Percentiles rank a stretch among this genome's conserved stretches.
Conservation (phyloP, 192 early-diverging fungal genomes). For the Gaertneriomyces semiglobifer region DNA sequence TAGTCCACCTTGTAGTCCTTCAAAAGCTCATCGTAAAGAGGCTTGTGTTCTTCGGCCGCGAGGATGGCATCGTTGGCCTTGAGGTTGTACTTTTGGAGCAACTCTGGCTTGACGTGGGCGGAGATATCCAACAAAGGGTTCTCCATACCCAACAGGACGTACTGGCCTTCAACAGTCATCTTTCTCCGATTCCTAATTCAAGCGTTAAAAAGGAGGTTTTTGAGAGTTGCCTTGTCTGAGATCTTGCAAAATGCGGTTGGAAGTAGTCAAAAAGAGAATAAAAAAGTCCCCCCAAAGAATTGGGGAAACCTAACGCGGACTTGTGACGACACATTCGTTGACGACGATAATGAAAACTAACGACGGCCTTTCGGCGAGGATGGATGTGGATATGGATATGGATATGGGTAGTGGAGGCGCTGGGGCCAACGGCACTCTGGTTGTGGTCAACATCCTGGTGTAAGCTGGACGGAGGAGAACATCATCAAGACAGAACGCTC, state of each 20-base stretch:
- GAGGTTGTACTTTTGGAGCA: conserved; percentile 83
- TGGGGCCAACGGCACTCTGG: no score
- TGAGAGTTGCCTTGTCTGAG: no score
- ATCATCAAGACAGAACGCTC: no score
- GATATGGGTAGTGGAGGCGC: not conserved
- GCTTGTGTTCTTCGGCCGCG: conserved; percentile 81
- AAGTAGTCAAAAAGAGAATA: no score
- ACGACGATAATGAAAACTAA: no score
- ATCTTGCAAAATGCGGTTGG: no score
- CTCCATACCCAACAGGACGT: conserved; percentile 81
- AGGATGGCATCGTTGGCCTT: conserved; percentile 96
- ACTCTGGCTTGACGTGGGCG: conserved; percentile 64
- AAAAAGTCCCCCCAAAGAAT: no score
- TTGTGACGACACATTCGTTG: no score
- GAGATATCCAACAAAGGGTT: conserved; percentile 99
- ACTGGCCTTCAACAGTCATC: conserved; percentile 24
- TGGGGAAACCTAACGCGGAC: no score
- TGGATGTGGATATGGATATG: conserved; percentile 2
- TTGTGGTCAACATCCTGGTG: no score
- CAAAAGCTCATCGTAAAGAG: conserved; percentile 83
- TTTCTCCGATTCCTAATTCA: not conserved
- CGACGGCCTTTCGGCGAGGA: not conserved
- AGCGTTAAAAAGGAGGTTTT: no score
- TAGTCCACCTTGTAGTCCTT: conserved; percentile 64
- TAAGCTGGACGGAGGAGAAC: no score